Percentiles rank a stretch among this genome's conserved stretches.
Evolutionary conservation across 2,329 filamentous ascomycete species (phyloP).

Genomic region (Neofusicoccum cordaticola): DNA sequence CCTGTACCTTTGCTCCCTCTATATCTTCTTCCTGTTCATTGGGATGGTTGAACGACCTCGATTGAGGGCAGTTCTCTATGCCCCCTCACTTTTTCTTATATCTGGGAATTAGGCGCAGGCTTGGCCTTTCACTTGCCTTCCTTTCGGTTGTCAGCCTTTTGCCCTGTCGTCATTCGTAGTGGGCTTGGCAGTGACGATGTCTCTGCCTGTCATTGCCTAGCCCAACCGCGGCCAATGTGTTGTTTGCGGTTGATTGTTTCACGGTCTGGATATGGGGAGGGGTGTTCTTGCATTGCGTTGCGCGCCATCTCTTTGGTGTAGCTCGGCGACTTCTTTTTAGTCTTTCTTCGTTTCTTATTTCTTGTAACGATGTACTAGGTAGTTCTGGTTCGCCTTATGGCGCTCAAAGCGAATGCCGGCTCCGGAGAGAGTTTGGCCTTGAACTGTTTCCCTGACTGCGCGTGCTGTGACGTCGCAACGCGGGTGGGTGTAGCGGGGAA

Average conservation of each 20-base stretch:
- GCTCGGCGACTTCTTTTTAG: neutral
- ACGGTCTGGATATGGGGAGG: slow-evolving; percentile 7
- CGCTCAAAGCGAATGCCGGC: neutral
- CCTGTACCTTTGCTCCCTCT: neutral
- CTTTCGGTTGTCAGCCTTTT: slow-evolving; percentile 4
- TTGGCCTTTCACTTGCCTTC: neutral
- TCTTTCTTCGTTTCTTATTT: neutral
- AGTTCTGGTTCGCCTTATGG: neutral
- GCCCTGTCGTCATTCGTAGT: neutral
- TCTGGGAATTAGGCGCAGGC: neutral
- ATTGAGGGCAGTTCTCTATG: neutral
- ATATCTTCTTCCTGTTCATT: neutral
- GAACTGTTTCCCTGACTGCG: neutral
- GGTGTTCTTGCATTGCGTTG: slow-evolving; percentile 12
- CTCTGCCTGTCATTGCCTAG: too few relatives aligned
- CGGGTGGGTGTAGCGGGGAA: too few relatives aligned
- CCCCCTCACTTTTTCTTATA: neutral
- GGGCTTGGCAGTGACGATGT: neutral
- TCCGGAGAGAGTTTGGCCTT: neutral
- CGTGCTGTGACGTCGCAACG: neutral
- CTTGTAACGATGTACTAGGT: slow-evolving; percentile 16
- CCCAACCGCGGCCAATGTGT: too few relatives aligned
- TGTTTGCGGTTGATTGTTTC: neutral
- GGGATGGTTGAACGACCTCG: neutral
- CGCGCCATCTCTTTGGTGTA: slow-evolving; percentile 1